Percentiles rank a stretch among this genome's conserved stretches.
Evolutionary conservation across 305 asterid species (phyloP).

Genomic region (Andrographis paniculata): DNA sequence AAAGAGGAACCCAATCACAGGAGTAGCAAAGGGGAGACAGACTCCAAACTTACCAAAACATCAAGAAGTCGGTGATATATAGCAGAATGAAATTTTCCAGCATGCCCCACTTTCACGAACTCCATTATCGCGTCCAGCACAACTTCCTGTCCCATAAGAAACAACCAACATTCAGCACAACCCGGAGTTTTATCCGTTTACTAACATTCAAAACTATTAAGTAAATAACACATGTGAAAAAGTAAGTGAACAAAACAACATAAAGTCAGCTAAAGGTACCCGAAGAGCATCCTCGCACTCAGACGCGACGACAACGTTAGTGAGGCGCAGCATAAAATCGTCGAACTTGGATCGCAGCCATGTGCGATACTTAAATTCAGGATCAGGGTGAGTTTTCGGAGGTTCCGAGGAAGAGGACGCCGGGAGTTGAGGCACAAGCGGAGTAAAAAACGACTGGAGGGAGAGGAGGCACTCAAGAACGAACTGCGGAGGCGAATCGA

Average conservation of each 20-base stretch:
- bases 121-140: conserved; percentile 78
- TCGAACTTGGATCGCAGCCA: conserved; percentile 91
- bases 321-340: conserved; percentile 40
- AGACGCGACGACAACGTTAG: conserved; percentile 35
- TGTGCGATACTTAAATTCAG: conserved; percentile 49
- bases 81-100: conserved; percentile 66
- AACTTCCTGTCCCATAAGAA: conserved; percentile 45
- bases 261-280: conserved; percentile 21
- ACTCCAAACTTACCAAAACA: conserved; percentile 39
- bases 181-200: neutral
- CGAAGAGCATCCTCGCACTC: conserved; percentile 52
- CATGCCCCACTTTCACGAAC: conserved; percentile 74
- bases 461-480: conserved; percentile 70
- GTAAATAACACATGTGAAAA: too few relatives aligned
- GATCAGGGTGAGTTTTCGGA: conserved; percentile 34
- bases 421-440: conserved; percentile 52
- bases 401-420: conserved; percentile 25
- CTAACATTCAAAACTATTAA: too few relatives aligned
- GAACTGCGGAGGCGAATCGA: conserved; percentile 39
- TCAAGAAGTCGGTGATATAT: conserved; percentile 63
- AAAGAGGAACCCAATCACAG: neutral
- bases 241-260: neutral
- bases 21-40: neutral
- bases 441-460: conserved; percentile 75
- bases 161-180: neutral